A percentile compares a stretch with the other conserved stretches of the same genome.
These are phyloP conservation scores for Hymenochaete sp. DNA, from an alignment of 1,284 basidiomycete species.

Conservation along the genomic window DNA sequence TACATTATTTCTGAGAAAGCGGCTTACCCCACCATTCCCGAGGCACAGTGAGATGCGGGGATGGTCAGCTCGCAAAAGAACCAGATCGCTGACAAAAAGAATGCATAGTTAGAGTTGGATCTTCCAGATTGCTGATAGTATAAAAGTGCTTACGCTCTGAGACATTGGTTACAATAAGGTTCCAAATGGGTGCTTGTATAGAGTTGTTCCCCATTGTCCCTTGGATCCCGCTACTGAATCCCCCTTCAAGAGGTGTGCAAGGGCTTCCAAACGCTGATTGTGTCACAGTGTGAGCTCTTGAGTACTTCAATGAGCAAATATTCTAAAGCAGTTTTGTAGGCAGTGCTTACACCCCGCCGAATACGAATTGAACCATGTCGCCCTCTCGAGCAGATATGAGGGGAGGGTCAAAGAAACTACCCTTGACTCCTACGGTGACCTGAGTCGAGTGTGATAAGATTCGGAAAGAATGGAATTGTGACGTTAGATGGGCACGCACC, in stretches of 20 bases:
- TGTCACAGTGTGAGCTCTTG: constrained; percentile 7
- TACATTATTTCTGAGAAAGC: too few species aligned
- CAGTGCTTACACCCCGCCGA: constrained; percentile 15
- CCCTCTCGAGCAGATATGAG: constrained; percentile 7
- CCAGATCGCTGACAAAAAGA: constrained; percentile 13
- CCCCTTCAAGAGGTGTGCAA: constrained; percentile 7
- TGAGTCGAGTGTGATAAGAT: too few species aligned
- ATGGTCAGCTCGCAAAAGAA: constrained; percentile 17
- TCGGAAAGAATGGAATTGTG: too few species aligned
- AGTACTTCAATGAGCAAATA: too few species aligned
- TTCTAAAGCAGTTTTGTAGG: too few species aligned
- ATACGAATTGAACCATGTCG: constrained; percentile 14
- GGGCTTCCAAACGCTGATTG: constrained; percentile 7
- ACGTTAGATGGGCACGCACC: too few species aligned
- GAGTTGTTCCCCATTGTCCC: constrained; percentile 5
- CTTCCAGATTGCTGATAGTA: background rate
- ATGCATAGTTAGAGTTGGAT: background rate
- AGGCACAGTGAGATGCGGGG: constrained; percentile 16
- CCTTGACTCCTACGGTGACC: too few species aligned
- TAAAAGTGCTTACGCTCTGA: constrained; percentile 10
- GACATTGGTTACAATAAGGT: constrained; percentile 11
- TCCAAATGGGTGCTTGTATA: constrained; percentile 10
- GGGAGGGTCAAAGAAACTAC: constrained; percentile 16
- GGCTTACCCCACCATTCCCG: constrained; percentile 19
- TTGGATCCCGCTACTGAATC: constrained; percentile 12